Evolutionary conservation across 805 yeast genomes (phyloP), one percentile per base, ranked within the genome.

Genomic region (Cyberlindnera suaveolens): DNA sequence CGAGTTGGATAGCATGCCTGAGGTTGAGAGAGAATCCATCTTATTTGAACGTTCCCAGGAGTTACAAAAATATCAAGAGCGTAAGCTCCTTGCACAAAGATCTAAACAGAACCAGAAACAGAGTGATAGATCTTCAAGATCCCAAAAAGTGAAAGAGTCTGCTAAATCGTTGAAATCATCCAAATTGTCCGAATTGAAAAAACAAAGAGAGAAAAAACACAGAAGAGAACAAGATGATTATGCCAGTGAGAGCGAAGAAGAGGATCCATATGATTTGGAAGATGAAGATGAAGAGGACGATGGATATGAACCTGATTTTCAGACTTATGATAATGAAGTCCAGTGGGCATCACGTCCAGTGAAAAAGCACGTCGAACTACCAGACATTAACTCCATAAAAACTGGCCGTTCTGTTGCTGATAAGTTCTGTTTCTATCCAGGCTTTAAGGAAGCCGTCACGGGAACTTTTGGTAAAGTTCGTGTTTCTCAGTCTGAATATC

Each of bases 11-110:
- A 60, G 71, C 1, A 74, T 93, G 80, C 95, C 91, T 43, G 99
- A 93, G 70, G 78, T 93, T 62, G 86, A 86, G 57, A 83, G 98
- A 58, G 99, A 93, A 68, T 82, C 85, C 53, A 78, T 89, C 43
- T 74, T 93, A 43, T 93, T 87, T 55, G 98, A 91, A 44, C 86
- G 99, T 64, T 78, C 87, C 8, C 96, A 89, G 65, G 95, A 86
- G 48, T 77, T 87, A 80, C 96, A 91, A 63, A 80, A 85, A 52
- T 90, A 72, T 65, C 81, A 85, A 46, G 98, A 93, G 66, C 79
- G 88, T 58, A 77, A 77, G 61, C 81, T 84, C 55, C 78, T 95
- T 56, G 88, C 85, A 26, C 82, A 87, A 60, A 83, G 98, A 65
- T 83, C 87, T 54, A 77, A 70, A 57, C 78, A 77, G 53, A 76